Base-by-base conservation (phyloP, 2,329 filamentous ascomycete species). In the Macrophomina pseudophaseolina region DNA sequence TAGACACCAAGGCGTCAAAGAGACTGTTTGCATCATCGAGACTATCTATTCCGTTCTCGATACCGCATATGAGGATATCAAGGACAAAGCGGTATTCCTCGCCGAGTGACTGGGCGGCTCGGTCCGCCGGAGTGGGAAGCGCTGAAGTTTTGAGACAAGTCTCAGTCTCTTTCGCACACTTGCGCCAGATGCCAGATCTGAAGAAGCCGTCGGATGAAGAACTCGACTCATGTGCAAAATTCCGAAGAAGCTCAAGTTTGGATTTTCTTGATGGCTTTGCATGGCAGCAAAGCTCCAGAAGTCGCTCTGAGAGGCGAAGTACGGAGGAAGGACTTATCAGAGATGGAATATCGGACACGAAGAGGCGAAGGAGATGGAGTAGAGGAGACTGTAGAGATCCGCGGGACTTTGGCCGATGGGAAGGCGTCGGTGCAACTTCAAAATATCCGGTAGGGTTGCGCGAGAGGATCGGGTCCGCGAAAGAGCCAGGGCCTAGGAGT, bases 11-110 rank as follows among this genome's bases (percentile, higher is more conserved):
- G 0, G 82, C 76, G 8, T 85, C 80, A 63, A 92, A 87, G 0
- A 94, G 80, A 9, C 74, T 69, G 18, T 70, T 67, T 4, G 74
- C 73, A 5, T 59, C 56, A 32, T 35, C 28, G 5, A 53, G 11
- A 12, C 68, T 68, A 14, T 75, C 69, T 32, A 76, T 68, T 40
- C 69, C 70, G 79, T 35, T 77, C 76, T 18, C 91, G 88, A 70
- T 84, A 80, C 71, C 89, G 85, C 23, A 28, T 8, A 28, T 56
- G 3, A 97, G 82, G 40, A 96, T 85, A 18, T 86, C 88, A 16
- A 89, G 83, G 30, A 91, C 80, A 62, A 90, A 87, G 8, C 90
- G 88, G 70, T 92, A 93, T 66, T 92, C 89, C 11, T 88, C 86
- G 14, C 90, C 87, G 64, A 89, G 75, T 42, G 87, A 42, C 33